These are phyloP conservation scores for Pichia sp. DNA, from an alignment of 1,139 yeast genomes.

Conservation along the genomic window DNA sequence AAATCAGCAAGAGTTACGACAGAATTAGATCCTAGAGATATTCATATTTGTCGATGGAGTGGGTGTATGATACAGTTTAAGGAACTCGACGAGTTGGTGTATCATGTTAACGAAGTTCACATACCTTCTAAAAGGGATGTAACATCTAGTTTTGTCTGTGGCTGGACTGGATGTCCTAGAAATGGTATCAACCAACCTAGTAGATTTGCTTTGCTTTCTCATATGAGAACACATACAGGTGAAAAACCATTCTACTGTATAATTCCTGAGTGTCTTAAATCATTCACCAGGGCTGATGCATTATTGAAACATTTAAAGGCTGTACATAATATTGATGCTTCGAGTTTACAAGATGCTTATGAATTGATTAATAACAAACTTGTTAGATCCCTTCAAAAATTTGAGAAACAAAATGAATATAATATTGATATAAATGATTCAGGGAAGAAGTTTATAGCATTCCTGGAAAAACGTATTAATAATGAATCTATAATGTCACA, in stretches of 20 bases:
- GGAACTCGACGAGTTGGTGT: conserved; percentile 31
- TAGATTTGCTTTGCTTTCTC: conserved; percentile 53
- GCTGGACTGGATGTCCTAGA: conserved; percentile 55
- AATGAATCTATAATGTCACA: conserved; percentile 12
- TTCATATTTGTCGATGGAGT: conserved; percentile 32
- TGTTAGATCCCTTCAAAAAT: neutral
- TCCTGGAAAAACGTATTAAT: conserved; percentile 5
- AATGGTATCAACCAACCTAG: conserved; percentile 51
- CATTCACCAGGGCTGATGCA: conserved; percentile 54
- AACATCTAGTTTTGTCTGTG: conserved; percentile 42
- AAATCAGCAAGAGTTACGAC: neutral
- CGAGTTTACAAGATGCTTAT: conserved; percentile 16
- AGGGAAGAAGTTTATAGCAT: conserved; percentile 10
- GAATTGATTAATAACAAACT: conserved; percentile 16
- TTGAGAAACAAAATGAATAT: conserved; percentile 6
- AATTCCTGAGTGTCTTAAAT: conserved; percentile 61
- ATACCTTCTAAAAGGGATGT: conserved; percentile 20
- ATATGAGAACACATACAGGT: conserved; percentile 59
- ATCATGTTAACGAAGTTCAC: conserved; percentile 34
- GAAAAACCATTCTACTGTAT: conserved; percentile 64
- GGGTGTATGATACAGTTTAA: conserved; percentile 28
- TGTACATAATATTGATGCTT: conserved; percentile 46
- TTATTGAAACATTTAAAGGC: conserved; percentile 57
- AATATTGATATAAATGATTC: conserved; percentile 6
- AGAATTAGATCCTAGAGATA: conserved; percentile 2